Conservation (phyloP, 2,329 filamentous ascomycete genomes). For the Xylariaceae sp. region DNA sequence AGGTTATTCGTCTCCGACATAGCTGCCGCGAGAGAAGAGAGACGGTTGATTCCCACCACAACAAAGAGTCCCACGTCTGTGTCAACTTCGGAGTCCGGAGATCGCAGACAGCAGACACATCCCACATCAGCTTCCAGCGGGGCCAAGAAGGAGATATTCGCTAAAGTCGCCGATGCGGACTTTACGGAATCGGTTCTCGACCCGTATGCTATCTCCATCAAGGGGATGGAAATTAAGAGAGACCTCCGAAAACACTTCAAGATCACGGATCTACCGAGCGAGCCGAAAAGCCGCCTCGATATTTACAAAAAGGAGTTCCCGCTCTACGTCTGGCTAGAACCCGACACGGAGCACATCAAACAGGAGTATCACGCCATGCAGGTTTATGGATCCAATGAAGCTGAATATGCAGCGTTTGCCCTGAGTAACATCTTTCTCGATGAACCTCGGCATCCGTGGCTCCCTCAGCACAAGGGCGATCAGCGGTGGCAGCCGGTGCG, state of each 20-base stretch:
- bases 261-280: background rate
- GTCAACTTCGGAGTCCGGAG: background rate
- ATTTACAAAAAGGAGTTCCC: background rate
- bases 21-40: background rate
- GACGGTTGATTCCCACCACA: background rate
- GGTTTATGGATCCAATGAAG: background rate
- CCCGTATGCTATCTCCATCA: background rate
- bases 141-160: background rate
- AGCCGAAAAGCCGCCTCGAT: background rate
- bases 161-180: background rate
- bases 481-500: slow-evolving; percentile 1
- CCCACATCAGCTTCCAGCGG: background rate
- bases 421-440: slow-evolving; percentile 1
- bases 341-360: background rate
- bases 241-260: background rate
- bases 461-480: background rate
- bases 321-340: slow-evolving; percentile 1
- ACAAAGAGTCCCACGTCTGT: background rate
- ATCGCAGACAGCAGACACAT: background rate
- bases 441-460: background rate
- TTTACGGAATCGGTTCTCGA: background rate
- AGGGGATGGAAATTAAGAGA: background rate
- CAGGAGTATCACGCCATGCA: background rate
- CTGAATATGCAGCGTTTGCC: slow-evolving; percentile 4
- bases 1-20: background rate